Evolutionary conservation across 495 filamentous ascomycete species (phyloP).

Genomic region (Penicillium verhagenii): DNA sequence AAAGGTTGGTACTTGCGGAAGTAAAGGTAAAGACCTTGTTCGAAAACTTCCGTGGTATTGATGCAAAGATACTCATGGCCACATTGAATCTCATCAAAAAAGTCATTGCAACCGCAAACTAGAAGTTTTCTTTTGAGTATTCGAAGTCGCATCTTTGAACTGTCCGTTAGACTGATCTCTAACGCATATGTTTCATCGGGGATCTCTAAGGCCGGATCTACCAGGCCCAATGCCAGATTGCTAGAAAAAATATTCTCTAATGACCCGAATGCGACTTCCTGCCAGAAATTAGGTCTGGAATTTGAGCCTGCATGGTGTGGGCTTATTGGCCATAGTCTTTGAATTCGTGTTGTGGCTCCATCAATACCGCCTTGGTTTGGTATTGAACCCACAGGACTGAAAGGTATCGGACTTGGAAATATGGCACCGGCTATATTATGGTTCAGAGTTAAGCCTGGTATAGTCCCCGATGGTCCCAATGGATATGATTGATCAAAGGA

Average conservation of each 20-base stretch:
- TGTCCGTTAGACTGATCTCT: conserved; percentile 5
- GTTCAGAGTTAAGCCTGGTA: background rate
- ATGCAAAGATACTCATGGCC: conserved; percentile 4
- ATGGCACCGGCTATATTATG: background rate
- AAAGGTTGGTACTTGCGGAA: conserved; percentile 6
- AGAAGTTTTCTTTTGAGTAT: conserved; percentile 2
- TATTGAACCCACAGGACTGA: background rate
- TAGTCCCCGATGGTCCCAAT: background rate
- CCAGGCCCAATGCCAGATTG: background rate
- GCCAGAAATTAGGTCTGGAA: background rate
- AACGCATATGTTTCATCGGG: background rate
- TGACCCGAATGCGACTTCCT: conserved; percentile 2
- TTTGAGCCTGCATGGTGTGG: background rate
- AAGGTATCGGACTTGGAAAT: background rate
- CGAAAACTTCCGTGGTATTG: conserved; percentile 8
- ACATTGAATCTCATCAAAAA: conserved; percentile 3
- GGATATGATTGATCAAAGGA: background rate
- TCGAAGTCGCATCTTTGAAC: background rate
- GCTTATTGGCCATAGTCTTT: background rate
- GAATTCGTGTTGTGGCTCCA: background rate
- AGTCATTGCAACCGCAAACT: background rate
- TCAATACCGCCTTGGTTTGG: background rate
- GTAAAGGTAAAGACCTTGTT: conserved; percentile 11
- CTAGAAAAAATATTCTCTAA: conserved; percentile 5
- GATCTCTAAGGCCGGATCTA: background rate